These are phyloP conservation scores for Helichrysum umbraculigerum DNA, from an alignment of 129 eudicot genomes.

Conservation along the genomic window DNA sequence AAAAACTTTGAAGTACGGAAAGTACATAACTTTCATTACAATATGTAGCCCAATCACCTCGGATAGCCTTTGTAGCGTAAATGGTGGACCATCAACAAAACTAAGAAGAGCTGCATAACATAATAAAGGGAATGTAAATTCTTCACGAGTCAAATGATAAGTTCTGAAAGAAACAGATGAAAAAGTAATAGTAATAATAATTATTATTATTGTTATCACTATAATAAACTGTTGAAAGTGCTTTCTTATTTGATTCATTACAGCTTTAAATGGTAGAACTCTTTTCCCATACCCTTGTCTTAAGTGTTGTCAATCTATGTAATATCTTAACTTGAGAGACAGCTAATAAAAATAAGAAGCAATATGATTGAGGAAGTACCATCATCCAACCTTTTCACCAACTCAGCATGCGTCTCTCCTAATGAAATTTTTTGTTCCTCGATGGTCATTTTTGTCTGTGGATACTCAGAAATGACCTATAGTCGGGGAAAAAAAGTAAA, in stretches of 20 bases:
- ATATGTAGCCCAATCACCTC: conserved; percentile 53
- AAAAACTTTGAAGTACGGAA: not conserved
- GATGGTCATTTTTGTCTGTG: conserved; percentile 57
- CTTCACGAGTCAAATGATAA: not conserved
- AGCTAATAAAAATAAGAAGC: conserved; percentile 19
- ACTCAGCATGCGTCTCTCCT: conserved; percentile 69
- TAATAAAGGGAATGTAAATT: conserved; percentile 14
- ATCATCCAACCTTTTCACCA: conserved; percentile 94
- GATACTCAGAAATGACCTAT: conserved; percentile 78
- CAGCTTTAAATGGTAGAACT: too few relatives aligned
- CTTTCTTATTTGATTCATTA: too few relatives aligned
- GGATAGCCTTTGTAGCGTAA: conserved; percentile 86
- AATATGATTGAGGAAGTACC: conserved; percentile 64
- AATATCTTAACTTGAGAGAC: not conserved
- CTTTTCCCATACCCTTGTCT: too few relatives aligned
- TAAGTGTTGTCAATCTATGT: too few relatives aligned
- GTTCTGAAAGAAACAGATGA: not conserved
- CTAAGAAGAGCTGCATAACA: conserved; percentile 68
- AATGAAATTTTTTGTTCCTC: conserved; percentile 62
- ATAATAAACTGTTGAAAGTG: not conserved
- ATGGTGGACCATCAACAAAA: conserved; percentile 93
- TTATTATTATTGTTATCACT: too few relatives aligned
- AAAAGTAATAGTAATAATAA: too few relatives aligned
- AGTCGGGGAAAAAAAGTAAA: not conserved
- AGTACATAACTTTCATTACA: not conserved